Conservation (phyloP, 148 eudicot genomes). For the Vaccinium vitisidaea region DNA sequence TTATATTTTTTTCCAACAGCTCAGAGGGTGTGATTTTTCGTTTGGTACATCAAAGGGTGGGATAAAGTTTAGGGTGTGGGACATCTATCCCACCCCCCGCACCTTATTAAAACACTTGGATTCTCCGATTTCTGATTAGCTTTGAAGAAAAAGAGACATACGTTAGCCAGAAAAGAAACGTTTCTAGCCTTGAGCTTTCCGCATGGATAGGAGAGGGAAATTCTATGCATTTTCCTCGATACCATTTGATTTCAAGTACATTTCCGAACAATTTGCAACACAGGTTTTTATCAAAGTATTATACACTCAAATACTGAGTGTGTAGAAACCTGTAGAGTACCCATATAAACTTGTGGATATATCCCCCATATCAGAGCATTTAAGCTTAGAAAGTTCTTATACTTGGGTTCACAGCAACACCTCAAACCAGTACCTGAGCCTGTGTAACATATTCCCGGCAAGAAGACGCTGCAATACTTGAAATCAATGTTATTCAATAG, state of each 20-base stretch:
- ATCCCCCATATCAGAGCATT: background rate
- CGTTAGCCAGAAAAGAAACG: background rate
- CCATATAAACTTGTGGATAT: background rate
- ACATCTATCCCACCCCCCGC: too few relatives aligned
- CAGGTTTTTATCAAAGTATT: too few relatives aligned
- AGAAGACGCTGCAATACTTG: background rate
- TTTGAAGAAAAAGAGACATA: background rate
- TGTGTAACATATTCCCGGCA: background rate
- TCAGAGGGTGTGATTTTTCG: too few relatives aligned
- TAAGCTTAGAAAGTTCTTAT: background rate
- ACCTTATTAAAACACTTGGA: too few relatives aligned
- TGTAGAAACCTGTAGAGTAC: background rate
- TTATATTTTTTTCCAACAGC: too few relatives aligned
- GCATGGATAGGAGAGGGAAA: too few relatives aligned
- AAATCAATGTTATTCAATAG: background rate
- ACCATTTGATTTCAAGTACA: too few relatives aligned
- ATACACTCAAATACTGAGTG: background rate
- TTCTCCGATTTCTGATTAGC: background rate
- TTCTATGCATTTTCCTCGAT: too few relatives aligned
- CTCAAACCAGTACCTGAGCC: background rate
- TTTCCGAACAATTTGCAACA: too few relatives aligned
- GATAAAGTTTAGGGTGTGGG: too few relatives aligned
- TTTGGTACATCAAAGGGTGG: too few relatives aligned
- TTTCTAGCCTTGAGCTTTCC: background rate
- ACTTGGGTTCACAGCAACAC: background rate